Evolutionary conservation across 148 eudicot species (phyloP).

Genomic region (Pharnaceum exiguum): DNA sequence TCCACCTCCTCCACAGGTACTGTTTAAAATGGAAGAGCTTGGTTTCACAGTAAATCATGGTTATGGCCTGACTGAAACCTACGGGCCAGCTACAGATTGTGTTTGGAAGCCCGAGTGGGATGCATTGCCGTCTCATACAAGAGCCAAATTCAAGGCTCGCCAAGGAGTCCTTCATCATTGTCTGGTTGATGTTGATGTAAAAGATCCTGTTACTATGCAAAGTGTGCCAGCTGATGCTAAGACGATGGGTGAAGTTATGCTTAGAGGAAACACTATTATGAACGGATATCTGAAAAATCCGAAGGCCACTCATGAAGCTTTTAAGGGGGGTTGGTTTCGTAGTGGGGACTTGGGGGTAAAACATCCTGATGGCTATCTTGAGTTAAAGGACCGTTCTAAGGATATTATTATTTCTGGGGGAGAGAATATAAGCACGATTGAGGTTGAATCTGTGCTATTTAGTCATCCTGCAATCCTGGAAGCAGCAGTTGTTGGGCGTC

Average conservation of each 20-base stretch:
- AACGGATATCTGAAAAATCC: constrained; percentile 50
- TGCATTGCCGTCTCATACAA: constrained; percentile 24
- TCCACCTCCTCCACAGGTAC: constrained; percentile 54
- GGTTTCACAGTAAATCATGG: constrained; percentile 50
- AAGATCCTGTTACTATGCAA: constrained; percentile 44
- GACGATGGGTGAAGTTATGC: constrained; percentile 75
- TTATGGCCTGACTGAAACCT: constrained; percentile 69
- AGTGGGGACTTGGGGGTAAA: constrained; percentile 65
- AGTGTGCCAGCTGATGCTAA: constrained; percentile 54
- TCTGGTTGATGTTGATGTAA: constrained; percentile 55
- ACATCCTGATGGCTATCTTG: constrained; percentile 49
- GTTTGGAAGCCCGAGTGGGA: constrained; percentile 74
- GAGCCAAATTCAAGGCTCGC: constrained; percentile 51
- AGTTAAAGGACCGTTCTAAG: constrained; percentile 49
- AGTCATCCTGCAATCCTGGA: constrained; percentile 47
- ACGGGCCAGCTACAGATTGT: constrained; percentile 65
- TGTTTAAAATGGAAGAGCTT: constrained; percentile 53
- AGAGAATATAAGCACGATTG: constrained; percentile 60
- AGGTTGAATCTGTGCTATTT: constrained; percentile 49
- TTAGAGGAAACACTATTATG: constrained; percentile 75
- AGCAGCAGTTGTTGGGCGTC: constrained; percentile 54
- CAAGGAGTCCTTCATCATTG: constrained; percentile 57
- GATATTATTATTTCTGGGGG: constrained; percentile 63
- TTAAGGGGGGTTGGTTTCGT: constrained; percentile 61
- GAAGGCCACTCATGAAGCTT: constrained; percentile 49